Evolutionary conservation across 75 land plant genomes (phyloP), one percentile per base, ranked within the genome.

Genomic region (Pinus albicaulis): DNA sequence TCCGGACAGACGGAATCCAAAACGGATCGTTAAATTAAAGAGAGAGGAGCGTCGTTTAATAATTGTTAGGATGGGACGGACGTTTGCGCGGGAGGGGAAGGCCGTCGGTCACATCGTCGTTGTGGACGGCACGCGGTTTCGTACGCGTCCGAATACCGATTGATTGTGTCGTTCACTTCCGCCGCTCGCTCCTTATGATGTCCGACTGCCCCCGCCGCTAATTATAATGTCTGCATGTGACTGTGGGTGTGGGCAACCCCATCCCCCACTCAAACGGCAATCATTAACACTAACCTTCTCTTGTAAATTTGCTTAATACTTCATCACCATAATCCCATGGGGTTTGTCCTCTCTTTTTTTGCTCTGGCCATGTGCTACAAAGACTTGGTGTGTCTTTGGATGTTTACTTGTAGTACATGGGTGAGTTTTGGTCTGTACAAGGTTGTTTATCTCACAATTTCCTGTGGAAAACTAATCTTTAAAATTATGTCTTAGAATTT

Each of bases 81-180:
- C 3, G 68, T 34, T 48, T 48, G 53, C 53, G 53, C 53, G 53
- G 53, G 53, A 48, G 12, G 52, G 53, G 53, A 10, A 48, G 53
- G 53, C 12, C 53, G 53, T 48, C 53, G 53, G 71, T 68, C 71
- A 68, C 71, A 10, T 68, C 71, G 3, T 3, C 38, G 48, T 68
- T 68, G 23, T 68, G 71, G 71, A 68, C 14, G 52, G 24, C 71
- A 68, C 71, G 71, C 71, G 71, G 71, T 68, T 68, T 68, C 71
- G 71, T 68, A 68, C 71, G 11, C 10, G n/a, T 38, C 41, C 71
- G 53, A 48, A 48, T 48, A 48, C 53, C 53, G 53, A 48, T 48
- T 48, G 53, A 48, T 48, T 48, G 53, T 48, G 53, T 48, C 53
- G 53, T 48, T 48, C n/a, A 38, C 38, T 16, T 68, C 71, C 52